Evolutionary conservation across 495 filamentous ascomycete species (phyloP), one percentile per base, ranked within the genome.

Genomic region (Penicillium manginii): DNA sequence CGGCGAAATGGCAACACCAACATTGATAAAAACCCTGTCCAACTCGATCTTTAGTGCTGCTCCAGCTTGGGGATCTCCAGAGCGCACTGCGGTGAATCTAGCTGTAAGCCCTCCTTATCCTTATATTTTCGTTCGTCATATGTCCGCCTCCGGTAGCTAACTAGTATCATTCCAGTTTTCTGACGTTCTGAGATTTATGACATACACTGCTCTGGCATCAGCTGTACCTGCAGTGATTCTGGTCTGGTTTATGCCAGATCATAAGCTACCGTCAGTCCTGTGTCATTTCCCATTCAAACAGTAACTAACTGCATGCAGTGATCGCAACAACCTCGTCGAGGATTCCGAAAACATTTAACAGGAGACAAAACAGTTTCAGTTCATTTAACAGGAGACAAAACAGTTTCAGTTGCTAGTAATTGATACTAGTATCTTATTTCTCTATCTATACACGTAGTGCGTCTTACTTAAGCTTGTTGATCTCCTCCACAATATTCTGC

Each of bases 401-500:
- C 9, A 8, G 26, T 8, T 29, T 29, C 26, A 8, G 5, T n/a
- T n/a, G 12, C 35, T 12, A n/a, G 35, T 14, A 39, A 39, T 39
- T n/a, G 15, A 39, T 4, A n/a, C n/a, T n/a, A n/a, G n/a, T n/a
- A 39, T n/a, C 9, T 39, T 1, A n/a, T 14, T 39, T n/a, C 35
- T 39, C 35, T 39, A n/a, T 39, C 3, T 23, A 4, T 29, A 29
- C 26, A 29, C 4, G 26, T 29, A 29, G 2, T 29, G 26, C 26
- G 6, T 19, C 18, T 53, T 54, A 59, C 52, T 64, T 56, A 14
- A 54, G 45, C 46, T 69, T 63, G 53, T 69, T 70, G 46, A 82
- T 67, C 52, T 83, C 75, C 55, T 83, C 81, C 2, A 84, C 79
- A 51, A 83, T 82, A 52, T 87, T 87, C 31, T 83, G 75, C 4